These are phyloP conservation scores for Litsea cubeba DNA, from an alignment of 164 flowering plant genomes.

Conservation along the genomic window DNA sequence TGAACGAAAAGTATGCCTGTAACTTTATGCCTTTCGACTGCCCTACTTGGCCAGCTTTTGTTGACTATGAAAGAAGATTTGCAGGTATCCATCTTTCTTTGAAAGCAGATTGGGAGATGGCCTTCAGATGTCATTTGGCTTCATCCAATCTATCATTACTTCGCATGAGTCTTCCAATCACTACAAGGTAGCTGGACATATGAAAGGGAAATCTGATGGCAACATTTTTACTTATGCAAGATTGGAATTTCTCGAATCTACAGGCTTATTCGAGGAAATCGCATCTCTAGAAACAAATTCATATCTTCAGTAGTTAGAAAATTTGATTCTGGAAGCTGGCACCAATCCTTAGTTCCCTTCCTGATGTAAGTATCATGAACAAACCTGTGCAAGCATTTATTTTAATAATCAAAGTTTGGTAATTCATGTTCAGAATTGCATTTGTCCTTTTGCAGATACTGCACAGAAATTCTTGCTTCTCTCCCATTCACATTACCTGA, in stretches of 20 bases:
- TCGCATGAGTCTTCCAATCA: slow-evolving; percentile 30
- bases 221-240: slow-evolving; percentile 51
- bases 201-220: slow-evolving; percentile 57
- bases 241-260: slow-evolving; percentile 90
- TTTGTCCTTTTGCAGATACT: slow-evolving; percentile 62
- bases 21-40: not conserved
- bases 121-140: slow-evolving; percentile 85
- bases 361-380: slow-evolving; percentile 54
- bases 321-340: slow-evolving; percentile 65
- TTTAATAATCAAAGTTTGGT: not conserved
- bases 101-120: slow-evolving; percentile 99
- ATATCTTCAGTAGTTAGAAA: slow-evolving; percentile 91
- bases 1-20: slow-evolving; percentile 86
- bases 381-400: not conserved
- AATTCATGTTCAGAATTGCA: slow-evolving; percentile 9
- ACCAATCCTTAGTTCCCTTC: slow-evolving; percentile 48
- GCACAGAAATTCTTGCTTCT: slow-evolving; percentile 83
- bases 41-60: not conserved
- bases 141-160: slow-evolving; percentile 53
- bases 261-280: slow-evolving; percentile 90
- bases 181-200: slow-evolving; percentile 38
- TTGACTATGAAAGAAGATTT: slow-evolving; percentile 9
- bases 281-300: slow-evolving; percentile 85
- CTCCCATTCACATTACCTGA: slow-evolving; percentile 83
- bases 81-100: slow-evolving; percentile 92